Evolutionary conservation across 768 basidiomycete species (phyloP).

Genomic region (Astraeus odoratus): DNA sequence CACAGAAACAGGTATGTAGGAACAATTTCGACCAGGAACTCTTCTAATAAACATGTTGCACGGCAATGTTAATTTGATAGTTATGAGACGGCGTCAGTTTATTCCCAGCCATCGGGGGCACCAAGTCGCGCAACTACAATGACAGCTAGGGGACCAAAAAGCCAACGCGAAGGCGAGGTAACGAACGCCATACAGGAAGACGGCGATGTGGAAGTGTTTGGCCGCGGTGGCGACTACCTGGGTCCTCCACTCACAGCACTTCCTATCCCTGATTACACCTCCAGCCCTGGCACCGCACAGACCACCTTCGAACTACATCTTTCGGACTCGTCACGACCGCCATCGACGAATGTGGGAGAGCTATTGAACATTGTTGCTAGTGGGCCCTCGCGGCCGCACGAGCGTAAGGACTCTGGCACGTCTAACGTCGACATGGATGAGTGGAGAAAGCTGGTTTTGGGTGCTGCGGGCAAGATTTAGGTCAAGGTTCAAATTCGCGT

Average conservation of each 20-base stretch:
- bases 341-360: slow-evolving; percentile 2
- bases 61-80: background rate
- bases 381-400: slow-evolving; percentile 1
- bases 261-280: slow-evolving; percentile 1
- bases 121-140: background rate
- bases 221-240: background rate
- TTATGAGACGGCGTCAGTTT: slow-evolving; percentile 2
- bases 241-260: slow-evolving; percentile 5
- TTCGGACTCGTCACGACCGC: slow-evolving; percentile 2
- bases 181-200: no score
- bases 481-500: background rate
- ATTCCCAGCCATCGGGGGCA: slow-evolving; percentile 6
- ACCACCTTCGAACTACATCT: slow-evolving; percentile 7
- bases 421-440: slow-evolving; percentile 10
- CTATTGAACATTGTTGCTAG: background rate
- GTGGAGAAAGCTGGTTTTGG: slow-evolving; percentile 12
- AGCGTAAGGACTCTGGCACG: slow-evolving; percentile 5
- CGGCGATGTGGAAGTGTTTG: background rate
- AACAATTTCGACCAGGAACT: background rate
- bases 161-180: background rate
- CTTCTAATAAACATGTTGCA: background rate
- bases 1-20: background rate
- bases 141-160: background rate
- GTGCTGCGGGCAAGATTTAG: slow-evolving; percentile 8
- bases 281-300: background rate